These are phyloP conservation scores for Lophium mytilinum DNA, from an alignment of 495 filamentous ascomycete genomes.

Conservation along the genomic window DNA sequence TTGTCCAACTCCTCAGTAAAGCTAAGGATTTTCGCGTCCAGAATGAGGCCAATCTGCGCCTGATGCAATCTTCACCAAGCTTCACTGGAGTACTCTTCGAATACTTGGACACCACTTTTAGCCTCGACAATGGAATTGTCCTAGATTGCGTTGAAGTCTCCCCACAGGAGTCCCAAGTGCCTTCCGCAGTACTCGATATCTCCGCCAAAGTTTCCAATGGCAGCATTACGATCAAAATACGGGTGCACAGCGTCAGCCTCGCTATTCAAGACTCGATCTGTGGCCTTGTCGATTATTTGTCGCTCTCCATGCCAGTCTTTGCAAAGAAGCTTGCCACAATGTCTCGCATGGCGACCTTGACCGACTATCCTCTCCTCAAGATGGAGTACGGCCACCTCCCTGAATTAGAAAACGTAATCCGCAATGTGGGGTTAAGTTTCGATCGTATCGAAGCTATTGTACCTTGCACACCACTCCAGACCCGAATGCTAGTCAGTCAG, in stretches of 20 bases:
- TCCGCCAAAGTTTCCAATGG: conserved; percentile 53
- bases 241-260: conserved; percentile 53
- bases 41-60: not conserved
- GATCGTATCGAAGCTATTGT: conserved; percentile 38
- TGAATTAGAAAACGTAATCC: conserved; percentile 12
- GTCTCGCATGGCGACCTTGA: conserved; percentile 42
- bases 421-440: conserved; percentile 40
- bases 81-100: conserved; percentile 4
- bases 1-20: conserved; percentile 10
- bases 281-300: conserved; percentile 51
- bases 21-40: conserved; percentile 6
- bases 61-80: not conserved
- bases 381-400: conserved; percentile 41
- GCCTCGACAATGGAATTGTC: not conserved
- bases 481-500: conserved; percentile 39
- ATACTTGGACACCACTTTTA: not conserved
- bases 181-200: conserved; percentile 44
- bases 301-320: conserved; percentile 44
- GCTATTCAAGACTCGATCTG: conserved; percentile 48
- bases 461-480: conserved; percentile 39
- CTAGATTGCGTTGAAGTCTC: too few relatives aligned
- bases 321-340: conserved; percentile 43
- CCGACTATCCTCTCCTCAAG: conserved; percentile 26
- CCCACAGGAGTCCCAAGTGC: not conserved
- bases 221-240: conserved; percentile 47